Percentiles rank a stretch among this genome's conserved stretches.
Evolutionary conservation across 371 early-diverging fungal species (phyloP).

Genomic region (Cokeromyces recurvatus): DNA sequence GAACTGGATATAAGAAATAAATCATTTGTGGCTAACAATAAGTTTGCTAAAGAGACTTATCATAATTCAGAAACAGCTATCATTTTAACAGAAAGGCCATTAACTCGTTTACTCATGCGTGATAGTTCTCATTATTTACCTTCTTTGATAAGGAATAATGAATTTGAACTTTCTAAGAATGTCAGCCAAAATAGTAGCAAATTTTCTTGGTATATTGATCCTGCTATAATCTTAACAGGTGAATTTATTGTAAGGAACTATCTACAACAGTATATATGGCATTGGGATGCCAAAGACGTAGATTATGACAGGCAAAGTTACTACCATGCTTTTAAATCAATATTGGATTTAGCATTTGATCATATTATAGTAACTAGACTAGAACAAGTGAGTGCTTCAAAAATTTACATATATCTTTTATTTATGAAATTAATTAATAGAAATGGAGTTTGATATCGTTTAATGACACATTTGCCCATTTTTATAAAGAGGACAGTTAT

Average conservation of each 20-base stretch:
- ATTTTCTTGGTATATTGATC: constrained; percentile 17
- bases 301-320: constrained; percentile 34
- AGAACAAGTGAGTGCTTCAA: constrained; percentile 45
- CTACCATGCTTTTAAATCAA: constrained; percentile 14
- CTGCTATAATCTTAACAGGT: constrained; percentile 24
- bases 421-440: constrained; percentile 3
- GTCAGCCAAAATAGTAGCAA: no score
- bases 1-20: neutral
- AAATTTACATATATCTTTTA: neutral
- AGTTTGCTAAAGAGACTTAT: neutral
- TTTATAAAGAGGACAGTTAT: constrained; percentile 55
- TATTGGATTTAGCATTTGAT: constrained; percentile 57
- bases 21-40: neutral
- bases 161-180: no score
- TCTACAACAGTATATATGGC: constrained; percentile 54
- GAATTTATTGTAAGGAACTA: constrained; percentile 54
- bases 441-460: constrained; percentile 54
- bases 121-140: constrained; percentile 38
- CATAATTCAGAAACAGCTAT: neutral
- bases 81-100: constrained; percentile 33
- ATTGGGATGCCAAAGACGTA: constrained; percentile 56
- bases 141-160: no score
- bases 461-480: constrained; percentile 45
- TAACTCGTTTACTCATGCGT: constrained; percentile 42
- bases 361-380: constrained; percentile 55